Evolutionary conservation across 176 grass and related monocot genomes (phyloP).

Genomic region (Tillandsia fasciculata): DNA sequence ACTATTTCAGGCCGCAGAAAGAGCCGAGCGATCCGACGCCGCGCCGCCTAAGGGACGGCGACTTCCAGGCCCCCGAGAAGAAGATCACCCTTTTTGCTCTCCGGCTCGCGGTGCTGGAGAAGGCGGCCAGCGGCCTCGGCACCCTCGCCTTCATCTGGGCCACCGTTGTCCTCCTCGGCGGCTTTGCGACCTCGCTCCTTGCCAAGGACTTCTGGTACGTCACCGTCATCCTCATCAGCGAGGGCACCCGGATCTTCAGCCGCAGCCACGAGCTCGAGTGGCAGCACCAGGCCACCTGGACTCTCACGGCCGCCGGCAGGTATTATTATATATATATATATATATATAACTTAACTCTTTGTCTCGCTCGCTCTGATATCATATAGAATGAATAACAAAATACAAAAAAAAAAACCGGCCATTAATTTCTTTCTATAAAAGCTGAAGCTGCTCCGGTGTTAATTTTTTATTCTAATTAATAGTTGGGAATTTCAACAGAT

Average conservation of each 20-base stretch:
- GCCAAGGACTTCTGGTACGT: slow-evolving; percentile 55
- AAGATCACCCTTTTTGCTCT: slow-evolving; percentile 48
- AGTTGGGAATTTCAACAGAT: too few species aligned
- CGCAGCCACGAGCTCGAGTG: slow-evolving; percentile 39
- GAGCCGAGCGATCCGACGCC: background rate
- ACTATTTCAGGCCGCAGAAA: slow-evolving; percentile 17
- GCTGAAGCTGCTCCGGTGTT: too few species aligned
- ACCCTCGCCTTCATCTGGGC: slow-evolving; percentile 54
- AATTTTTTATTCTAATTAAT: too few species aligned
- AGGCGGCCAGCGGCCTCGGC: slow-evolving; percentile 37
- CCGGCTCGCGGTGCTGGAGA: slow-evolving; percentile 49
- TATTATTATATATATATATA: too few species aligned
- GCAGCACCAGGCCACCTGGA: slow-evolving; percentile 31
- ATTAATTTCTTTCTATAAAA: too few species aligned
- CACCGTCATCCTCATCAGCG: slow-evolving; percentile 49
- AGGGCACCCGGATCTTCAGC: slow-evolving; percentile 31
- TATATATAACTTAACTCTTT: too few species aligned
- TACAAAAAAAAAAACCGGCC: too few species aligned
- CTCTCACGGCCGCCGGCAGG: background rate
- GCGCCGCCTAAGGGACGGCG: background rate
- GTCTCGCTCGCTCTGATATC: too few species aligned
- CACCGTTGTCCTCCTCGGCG: slow-evolving; percentile 52
- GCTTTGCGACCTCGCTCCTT: slow-evolving; percentile 24
- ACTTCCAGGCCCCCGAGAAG: slow-evolving; percentile 36
- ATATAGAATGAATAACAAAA: too few species aligned